Base-by-base conservation (phyloP, 306 rosid species). In the Oemleria cerasiformis region DNA sequence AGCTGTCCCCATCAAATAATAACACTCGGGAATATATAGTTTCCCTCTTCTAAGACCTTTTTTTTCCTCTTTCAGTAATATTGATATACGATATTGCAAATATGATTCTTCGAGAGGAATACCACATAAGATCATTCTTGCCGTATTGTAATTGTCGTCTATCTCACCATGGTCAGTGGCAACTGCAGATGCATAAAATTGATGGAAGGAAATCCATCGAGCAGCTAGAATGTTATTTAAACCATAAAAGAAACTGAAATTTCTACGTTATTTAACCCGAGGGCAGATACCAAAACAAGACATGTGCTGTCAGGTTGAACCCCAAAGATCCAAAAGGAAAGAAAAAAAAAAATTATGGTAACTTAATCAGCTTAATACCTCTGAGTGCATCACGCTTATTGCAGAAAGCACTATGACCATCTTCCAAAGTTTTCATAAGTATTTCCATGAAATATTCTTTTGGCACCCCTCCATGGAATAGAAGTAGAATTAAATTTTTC, bases 401-500 rank as follows among this genome's bases (percentile, higher is more conserved):
- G 55, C 79, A 71, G 73, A 75, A 84, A 68, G 75, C 83, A 67
- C 45, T 66, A 23, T 67, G 66, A 60, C 68, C 73, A 70, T 90
- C 91, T 66, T 62, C 81, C 65, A 92, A 63, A 45, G 86, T 83
- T 45, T 61, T 73, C 44, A 5, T 10, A 44, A 92, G 87, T 77
- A 79, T 25, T 36, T 77, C 77, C 81, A 79, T 14, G 86, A 92
- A 92, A 78, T 75, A 90, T 19, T 86, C 86, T 39, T 84, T 79
- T 21, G 90, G 92, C 16, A 92, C 96, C 44, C 98, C 96, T 72
- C 98, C 98, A 76, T 83, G 84, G 81, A 85, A 79, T 60, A 92
- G 77, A 70, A 90, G 95, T 59, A 86, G 88, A 63, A 88, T 85
- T 62, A 92, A 81, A 73, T 67, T 0, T 82, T 65, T 85, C 0